Conservation (phyloP, 257 asterid species). For the Buddleja alternifolia region DNA sequence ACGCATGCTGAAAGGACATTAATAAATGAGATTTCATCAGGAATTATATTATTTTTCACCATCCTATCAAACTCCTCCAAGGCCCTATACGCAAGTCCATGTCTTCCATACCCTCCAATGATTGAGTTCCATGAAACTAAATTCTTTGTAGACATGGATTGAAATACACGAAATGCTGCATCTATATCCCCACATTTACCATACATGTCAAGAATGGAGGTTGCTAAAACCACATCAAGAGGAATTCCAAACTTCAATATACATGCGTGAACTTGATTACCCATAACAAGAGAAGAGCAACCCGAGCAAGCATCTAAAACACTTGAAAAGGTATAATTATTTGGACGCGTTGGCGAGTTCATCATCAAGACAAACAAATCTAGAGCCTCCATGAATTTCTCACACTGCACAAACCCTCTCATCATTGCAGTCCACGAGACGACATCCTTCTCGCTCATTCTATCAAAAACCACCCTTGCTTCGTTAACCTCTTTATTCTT, state of each 20-base stretch:
- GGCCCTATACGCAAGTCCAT: slow-evolving; percentile 63
- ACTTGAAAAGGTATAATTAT: slow-evolving; percentile 67
- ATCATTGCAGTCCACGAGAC: slow-evolving; percentile 85
- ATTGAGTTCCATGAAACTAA: slow-evolving; percentile 77
- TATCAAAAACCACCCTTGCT: slow-evolving; percentile 50
- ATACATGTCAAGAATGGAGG: slow-evolving; percentile 78
- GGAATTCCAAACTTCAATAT: slow-evolving; percentile 58
- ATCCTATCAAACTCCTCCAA: slow-evolving; percentile 60
- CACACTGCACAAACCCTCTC: slow-evolving; percentile 62
- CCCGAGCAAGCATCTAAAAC: slow-evolving; percentile 73
- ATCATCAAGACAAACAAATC: slow-evolving; percentile 58
- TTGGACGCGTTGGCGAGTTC: slow-evolving; percentile 57
- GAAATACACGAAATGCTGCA: slow-evolving; percentile 50
- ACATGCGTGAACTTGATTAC: slow-evolving; percentile 60
- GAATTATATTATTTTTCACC: slow-evolving; percentile 42
- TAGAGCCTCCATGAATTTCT: slow-evolving; percentile 50
- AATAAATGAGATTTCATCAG: slow-evolving; percentile 67
- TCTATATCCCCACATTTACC: slow-evolving; percentile 75
- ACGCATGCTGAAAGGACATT: slow-evolving; percentile 75
- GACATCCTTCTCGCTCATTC: slow-evolving; percentile 54
- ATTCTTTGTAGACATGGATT: slow-evolving; percentile 51
- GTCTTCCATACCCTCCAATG: slow-evolving; percentile 73
- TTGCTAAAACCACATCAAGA: slow-evolving; percentile 57
- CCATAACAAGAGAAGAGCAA: slow-evolving; percentile 63
- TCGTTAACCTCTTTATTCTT: slow-evolving; percentile 55